Conservation (phyloP, 1,284 basidiomycete species). For the Leccinum pachyderme region DNA sequence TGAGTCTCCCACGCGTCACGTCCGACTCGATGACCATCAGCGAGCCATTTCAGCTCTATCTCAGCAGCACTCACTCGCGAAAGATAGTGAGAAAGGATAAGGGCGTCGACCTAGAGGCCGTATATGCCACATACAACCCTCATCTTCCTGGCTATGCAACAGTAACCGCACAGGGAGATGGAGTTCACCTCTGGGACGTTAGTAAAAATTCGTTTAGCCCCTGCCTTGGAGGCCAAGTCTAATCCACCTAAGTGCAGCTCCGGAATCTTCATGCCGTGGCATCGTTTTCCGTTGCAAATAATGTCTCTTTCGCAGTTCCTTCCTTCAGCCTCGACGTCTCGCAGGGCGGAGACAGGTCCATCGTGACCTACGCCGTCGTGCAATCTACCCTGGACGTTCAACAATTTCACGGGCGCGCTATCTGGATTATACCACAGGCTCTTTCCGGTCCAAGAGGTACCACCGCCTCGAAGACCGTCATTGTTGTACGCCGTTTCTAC, state of each 20-base stretch:
- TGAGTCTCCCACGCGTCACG: constrained; percentile 21
- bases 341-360: constrained; percentile 37
- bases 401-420: constrained; percentile 44
- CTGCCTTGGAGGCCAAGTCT: constrained; percentile 9
- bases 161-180: constrained; percentile 65
- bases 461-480: constrained; percentile 41
- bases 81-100: constrained; percentile 8
- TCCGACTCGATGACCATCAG: constrained; percentile 43
- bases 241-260: constrained; percentile 42
- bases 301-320: constrained; percentile 57
- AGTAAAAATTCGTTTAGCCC: constrained; percentile 26
- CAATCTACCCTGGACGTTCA: constrained; percentile 43
- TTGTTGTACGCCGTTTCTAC: constrained; percentile 40
- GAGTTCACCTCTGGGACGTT: constrained; percentile 71
- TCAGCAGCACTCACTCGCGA: constrained; percentile 39
- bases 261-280: constrained; percentile 63
- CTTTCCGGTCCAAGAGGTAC: constrained; percentile 39
- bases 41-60: constrained; percentile 60
- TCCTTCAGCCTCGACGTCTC: constrained; percentile 44
- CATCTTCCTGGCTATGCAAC: constrained; percentile 56
- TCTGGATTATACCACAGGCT: constrained; percentile 64
- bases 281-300: constrained; percentile 66
- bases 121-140: constrained; percentile 43
- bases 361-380: constrained; percentile 57
- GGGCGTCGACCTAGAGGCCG: constrained; percentile 14